These are phyloP conservation scores for Auriculariales sp. DNA, from an alignment of 768 basidiomycete species.

Conservation along the genomic window DNA sequence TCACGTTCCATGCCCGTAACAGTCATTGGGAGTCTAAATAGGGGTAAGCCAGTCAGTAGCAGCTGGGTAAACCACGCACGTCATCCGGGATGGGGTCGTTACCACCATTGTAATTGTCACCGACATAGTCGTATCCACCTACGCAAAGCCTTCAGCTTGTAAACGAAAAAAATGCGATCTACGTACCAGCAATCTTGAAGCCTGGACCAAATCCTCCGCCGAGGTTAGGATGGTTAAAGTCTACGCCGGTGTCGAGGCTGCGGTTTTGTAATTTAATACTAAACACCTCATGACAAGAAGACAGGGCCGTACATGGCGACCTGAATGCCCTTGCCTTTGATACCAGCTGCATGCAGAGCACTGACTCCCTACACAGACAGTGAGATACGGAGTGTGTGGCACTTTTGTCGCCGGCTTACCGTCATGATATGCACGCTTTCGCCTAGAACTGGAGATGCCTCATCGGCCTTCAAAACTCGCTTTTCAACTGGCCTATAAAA, in stretches of 20 bases:
- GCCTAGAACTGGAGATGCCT: not conserved
- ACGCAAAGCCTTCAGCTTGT: not conserved
- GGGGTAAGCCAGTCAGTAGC: no score
- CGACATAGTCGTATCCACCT: not conserved
- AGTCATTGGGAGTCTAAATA: no score
- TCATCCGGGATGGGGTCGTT: not conserved
- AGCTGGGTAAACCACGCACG: no score
- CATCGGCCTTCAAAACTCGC: not conserved
- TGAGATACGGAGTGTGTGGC: no score
- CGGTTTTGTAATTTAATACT: not conserved
- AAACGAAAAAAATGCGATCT: not conserved
- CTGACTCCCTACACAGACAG: not conserved
- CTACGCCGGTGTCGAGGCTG: not conserved
- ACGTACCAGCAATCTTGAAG: not conserved
- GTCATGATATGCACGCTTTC: not conserved
- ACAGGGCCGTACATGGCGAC: not conserved
- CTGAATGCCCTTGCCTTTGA: not conserved
- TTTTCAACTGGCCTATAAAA: not conserved
- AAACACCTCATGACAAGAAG: not conserved
- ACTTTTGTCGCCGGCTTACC: no score
- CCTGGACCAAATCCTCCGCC: not conserved
- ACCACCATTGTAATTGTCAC: not conserved
- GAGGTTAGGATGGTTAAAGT: not conserved
- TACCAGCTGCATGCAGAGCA: not conserved
- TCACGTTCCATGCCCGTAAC: no score